Base-by-base conservation (phyloP, 2,329 filamentous ascomycete species). In the Blastomyces parvus region DNA sequence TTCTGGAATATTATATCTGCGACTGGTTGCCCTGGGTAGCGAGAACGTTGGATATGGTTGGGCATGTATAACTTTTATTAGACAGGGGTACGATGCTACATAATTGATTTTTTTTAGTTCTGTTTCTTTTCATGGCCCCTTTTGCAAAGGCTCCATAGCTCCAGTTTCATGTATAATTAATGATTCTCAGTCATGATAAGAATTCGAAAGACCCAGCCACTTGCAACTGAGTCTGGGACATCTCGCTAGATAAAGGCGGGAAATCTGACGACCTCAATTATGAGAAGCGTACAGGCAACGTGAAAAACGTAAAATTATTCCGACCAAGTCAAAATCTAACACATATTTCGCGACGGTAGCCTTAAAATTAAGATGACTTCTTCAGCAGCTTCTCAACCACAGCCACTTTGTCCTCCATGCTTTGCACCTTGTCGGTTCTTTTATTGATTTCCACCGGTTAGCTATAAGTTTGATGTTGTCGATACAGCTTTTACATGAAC, bases 361-460 rank as follows among this genome's bases (percentile, higher is more conserved):
- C 17, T 55, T 0, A 38, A 38, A 53, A 38, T 25, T 44, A 42
- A 6, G 19, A 55, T n/a, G 59, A 53, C n/a, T 61, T 52, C 30
- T 27, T 30, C 50, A 87, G 70, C 62, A 87, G 68, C 68, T 78
- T 77, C 67, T 84, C 78, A 42, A 88, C 84, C 60, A 81, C 82
- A 30, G 77, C 77, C 27, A 96, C 89, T 79, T 96, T 96, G 67
- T 95, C 89, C 71, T 86, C 83, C 44, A 89, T 88, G 1, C 85
- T 85, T 78, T 96, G 91, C 73, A 82, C 84, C 83, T 96, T 96
- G 74, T 96, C 91, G 70, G 88, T 95, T 71, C 91, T 88, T 48
- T 63, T 55, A 44, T 17, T 48, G 30, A 25, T 27, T 25, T 48
- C 57, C 53, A 63, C 30, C 33, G 19, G 27, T 61, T 3, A 50